Percentiles rank a stretch among this genome's conserved stretches.
phyloP scores from a whole-genome alignment of 2,329 filamentous ascomycete genomes.

The Purpureocillium takamizusanense region DNA sequence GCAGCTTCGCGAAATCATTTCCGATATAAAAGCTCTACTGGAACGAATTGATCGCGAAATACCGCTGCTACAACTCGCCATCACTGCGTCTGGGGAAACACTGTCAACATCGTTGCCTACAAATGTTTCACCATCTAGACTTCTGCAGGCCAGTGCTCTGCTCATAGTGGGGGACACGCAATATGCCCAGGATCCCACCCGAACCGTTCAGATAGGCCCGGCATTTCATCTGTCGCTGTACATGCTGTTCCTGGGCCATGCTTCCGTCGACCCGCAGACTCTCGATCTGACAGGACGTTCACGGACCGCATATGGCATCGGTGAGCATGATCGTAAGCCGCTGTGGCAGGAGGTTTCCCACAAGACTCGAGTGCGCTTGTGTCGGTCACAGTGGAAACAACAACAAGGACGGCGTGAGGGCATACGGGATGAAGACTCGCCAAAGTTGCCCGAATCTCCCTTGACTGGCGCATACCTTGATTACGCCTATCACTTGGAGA shows the following conservation, averaged over 20 bases:
- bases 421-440: neutral
- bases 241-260: constrained; percentile 85
- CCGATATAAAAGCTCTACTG: constrained; percentile 67
- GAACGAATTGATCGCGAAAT: constrained; percentile 81
- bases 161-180: constrained; percentile 79
- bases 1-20: constrained; percentile 61
- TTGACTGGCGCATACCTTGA: constrained; percentile 12
- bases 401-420: constrained; percentile 1
- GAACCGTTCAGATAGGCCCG: constrained; percentile 74
- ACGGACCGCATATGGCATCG: constrained; percentile 16
- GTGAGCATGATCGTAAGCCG: constrained; percentile 44
- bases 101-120: constrained; percentile 71
- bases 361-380: constrained; percentile 77
- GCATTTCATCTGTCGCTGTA: constrained; percentile 82
- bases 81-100: constrained; percentile 85
- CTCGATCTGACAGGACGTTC: neutral
- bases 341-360: constrained; percentile 97
- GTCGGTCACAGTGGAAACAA: constrained; percentile 47
- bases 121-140: constrained; percentile 78
- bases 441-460: constrained; percentile 1
- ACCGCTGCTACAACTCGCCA: constrained; percentile 84
- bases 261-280: constrained; percentile 22
- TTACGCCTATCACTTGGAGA: constrained; percentile 72
- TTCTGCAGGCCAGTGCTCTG: constrained; percentile 88
- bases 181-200: constrained; percentile 56